Evolutionary conservation across 192 early-diverging fungal species (phyloP).

Genomic region (Backusella liffmaniae): DNA sequence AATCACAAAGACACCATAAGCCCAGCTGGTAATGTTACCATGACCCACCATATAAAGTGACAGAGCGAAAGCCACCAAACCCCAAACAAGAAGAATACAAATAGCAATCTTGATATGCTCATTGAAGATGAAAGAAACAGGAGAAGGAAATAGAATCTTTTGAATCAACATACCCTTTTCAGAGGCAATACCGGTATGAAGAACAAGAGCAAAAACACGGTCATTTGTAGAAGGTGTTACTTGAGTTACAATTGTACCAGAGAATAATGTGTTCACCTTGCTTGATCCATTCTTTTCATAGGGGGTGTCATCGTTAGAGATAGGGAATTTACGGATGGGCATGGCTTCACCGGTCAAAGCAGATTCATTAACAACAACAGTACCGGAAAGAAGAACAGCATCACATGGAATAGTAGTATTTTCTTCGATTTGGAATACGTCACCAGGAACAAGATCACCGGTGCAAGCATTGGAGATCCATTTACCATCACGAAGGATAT

Average conservation of each 20-base stretch:
- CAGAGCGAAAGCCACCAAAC: constrained; percentile 54
- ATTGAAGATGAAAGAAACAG: constrained; percentile 75
- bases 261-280: constrained; percentile 61
- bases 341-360: constrained; percentile 80
- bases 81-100: constrained; percentile 63
- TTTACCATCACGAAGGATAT: constrained; percentile 54
- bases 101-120: constrained; percentile 78
- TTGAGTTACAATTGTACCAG: constrained; percentile 67
- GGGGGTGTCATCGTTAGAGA: constrained; percentile 49
- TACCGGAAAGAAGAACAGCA: constrained; percentile 65
- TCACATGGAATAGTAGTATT: constrained; percentile 62
- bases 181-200: constrained; percentile 62
- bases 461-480: constrained; percentile 54
- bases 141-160: constrained; percentile 70
- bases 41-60: constrained; percentile 57
- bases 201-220: constrained; percentile 53
- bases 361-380: constrained; percentile 73
- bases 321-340: constrained; percentile 72
- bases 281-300: constrained; percentile 36
- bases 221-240: constrained; percentile 30
- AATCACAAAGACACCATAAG: constrained; percentile 72
- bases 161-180: constrained; percentile 70
- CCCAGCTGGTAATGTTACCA: constrained; percentile 64
- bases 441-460: constrained; percentile 68
- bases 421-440: constrained; percentile 51